Base-by-base conservation (phyloP, 23 red algal genomes). In the Gracilaria gracilis region DNA sequence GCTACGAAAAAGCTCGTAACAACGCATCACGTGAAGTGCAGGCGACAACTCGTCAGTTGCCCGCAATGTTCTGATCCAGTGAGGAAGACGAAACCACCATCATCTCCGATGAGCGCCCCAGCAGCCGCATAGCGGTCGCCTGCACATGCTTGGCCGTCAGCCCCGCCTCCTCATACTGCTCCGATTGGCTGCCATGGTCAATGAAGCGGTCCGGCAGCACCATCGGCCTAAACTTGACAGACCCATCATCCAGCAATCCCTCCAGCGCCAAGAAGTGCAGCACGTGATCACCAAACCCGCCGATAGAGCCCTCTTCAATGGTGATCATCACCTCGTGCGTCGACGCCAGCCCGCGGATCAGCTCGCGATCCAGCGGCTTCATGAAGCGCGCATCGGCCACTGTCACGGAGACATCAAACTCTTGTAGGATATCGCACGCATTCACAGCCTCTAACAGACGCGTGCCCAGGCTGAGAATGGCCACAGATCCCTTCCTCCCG, bases 151-250 rank as follows among this genome's bases (percentile, higher is more conserved):
- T 59, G 12, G 97, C 88, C 12, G 51, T 88, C 65, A 98, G 58
- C 15, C 97, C 97, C 31, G 97, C 97, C 70, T 98, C 97, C 46
- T 98, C 97, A 58, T 96, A 96, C 51, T 98, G 97, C 82, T 98
- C 83, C 1, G 39, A n/a, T 59, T 98, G 97, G 34, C 82, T 95
- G 2, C 93, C 97, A 28, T 95, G 88, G 48, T 98, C 97, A 91
- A 98, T 98, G 78, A 92, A 98, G 12, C 91, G 79, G 78, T 98
- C 97, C 38, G 97, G 97, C 47, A 98, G 93, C 57, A 98, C 97
- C 90, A 98, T 94, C 4, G 97, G 94, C n/a, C 97, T 61, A 25
- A 98, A 80, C 61, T 81, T 87, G 66, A 95, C 70, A 9, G 84
- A 13, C 5, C 97, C 97, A 53, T 78, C 67, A 75, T 98, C 97